phyloP scores from a whole-genome alignment of 2,329 filamentous ascomycete genomes.

The Fusarium pseudograminearum region DNA sequence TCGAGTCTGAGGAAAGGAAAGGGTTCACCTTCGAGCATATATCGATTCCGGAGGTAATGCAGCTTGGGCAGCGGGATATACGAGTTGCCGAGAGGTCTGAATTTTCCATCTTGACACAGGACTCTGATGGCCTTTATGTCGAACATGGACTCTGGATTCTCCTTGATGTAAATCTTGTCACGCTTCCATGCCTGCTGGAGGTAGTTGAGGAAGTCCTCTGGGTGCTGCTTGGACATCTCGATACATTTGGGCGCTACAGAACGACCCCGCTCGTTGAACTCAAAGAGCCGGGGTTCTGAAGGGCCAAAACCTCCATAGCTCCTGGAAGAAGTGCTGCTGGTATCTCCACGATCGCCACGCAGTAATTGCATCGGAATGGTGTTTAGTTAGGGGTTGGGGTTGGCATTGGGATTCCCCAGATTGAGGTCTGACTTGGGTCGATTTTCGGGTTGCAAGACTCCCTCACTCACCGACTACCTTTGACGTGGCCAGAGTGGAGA shows the following conservation, averaged over 20 bases:
- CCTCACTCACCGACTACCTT: conserved; percentile 43
- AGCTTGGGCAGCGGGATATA: conserved; percentile 44
- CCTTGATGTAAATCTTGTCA: conserved; percentile 41
- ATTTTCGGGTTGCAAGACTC: conserved; percentile 27
- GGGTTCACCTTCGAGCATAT: conserved; percentile 41
- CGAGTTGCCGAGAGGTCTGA: conserved; percentile 32
- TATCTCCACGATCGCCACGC: conserved; percentile 44
- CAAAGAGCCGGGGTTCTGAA: conserved; percentile 42
- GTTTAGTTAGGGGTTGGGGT: conserved; percentile 20
- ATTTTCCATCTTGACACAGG: conserved; percentile 37
- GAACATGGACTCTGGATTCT: conserved; percentile 38
- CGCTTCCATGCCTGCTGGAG: conserved; percentile 42
- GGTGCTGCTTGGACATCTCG: conserved; percentile 40
- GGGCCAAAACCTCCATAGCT: conserved; percentile 41
- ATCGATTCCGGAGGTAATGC: conserved; percentile 43
- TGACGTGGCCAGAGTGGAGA: conserved; percentile 43
- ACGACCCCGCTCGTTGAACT: conserved; percentile 40
- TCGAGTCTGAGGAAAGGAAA: conserved; percentile 44
- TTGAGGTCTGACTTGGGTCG: conserved; percentile 18
- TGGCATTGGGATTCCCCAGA: conserved; percentile 30
- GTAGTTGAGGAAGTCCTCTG: conserved; percentile 40
- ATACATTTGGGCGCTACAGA: conserved; percentile 39
- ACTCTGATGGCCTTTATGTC: conserved; percentile 38
- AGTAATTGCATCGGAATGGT: conserved; percentile 44
- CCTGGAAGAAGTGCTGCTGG: conserved; percentile 40